Conservation (phyloP, 768 basidiomycete genomes). For the Peribolospora baueri region DNA sequence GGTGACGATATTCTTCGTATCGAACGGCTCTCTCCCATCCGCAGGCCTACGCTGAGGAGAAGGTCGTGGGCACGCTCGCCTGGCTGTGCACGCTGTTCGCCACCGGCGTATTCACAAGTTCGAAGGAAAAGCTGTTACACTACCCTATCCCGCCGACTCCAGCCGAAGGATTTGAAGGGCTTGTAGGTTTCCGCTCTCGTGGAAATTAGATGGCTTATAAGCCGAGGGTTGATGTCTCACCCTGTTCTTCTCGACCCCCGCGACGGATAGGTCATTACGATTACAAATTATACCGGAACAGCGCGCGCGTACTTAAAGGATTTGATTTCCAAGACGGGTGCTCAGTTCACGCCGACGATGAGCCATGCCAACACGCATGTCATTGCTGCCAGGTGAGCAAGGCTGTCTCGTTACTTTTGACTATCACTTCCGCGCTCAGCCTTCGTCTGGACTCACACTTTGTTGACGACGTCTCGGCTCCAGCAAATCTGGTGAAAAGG, state of each 20-base stretch:
- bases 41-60: constrained; percentile 35
- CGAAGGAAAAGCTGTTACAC: constrained; percentile 54
- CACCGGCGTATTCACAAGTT: constrained; percentile 26
- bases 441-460: not conserved
- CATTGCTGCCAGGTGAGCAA: constrained; percentile 47
- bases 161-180: constrained; percentile 34
- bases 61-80: constrained; percentile 49
- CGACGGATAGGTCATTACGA: not conserved
- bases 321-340: constrained; percentile 52
- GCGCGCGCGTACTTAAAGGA: constrained; percentile 70
- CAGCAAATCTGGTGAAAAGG: constrained; percentile 30
- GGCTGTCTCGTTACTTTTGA: constrained; percentile 15
- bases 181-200: constrained; percentile 27
- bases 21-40: not conserved
- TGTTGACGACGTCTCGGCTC: constrained; percentile 11
- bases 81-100: constrained; percentile 66
- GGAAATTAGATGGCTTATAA: not conserved
- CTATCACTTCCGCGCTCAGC: not conserved
- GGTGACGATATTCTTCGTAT: not conserved
- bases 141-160: constrained; percentile 47
- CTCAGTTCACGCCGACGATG: constrained; percentile 59
- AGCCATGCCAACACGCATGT: constrained; percentile 49
- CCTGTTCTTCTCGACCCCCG: not conserved
- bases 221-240: not conserved
- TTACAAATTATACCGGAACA: constrained; percentile 59